Conservation (phyloP, 495 filamentous ascomycete species). For the Penicillium malachiteum region DNA sequence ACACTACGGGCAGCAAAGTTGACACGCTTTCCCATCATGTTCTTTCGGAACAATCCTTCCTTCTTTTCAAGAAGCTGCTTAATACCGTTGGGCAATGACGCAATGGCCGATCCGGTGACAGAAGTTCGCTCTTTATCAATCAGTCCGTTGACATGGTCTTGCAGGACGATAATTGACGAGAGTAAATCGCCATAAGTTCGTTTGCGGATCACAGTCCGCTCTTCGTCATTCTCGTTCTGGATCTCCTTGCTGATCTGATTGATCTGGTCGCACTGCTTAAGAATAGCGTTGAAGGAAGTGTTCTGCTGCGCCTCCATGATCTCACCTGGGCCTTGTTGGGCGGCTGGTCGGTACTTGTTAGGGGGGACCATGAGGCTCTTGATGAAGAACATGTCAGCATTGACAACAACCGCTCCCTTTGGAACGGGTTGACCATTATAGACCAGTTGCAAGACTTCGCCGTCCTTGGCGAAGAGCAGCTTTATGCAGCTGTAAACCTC, state of each 20-base stretch:
- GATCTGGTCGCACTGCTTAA: constrained; percentile 68
- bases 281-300: constrained; percentile 73
- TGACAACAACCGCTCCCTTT: constrained; percentile 51
- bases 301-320: constrained; percentile 87
- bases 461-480: constrained; percentile 82
- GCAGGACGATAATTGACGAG: constrained; percentile 73
- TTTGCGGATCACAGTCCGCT: constrained; percentile 37
- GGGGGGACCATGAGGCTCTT: constrained; percentile 82
- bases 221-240: constrained; percentile 37
- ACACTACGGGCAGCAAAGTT: constrained; percentile 97
- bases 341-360: constrained; percentile 87
- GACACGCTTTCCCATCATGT: constrained; percentile 99
- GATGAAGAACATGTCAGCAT: constrained; percentile 91
- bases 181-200: constrained; percentile 62
- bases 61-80: constrained; percentile 99
- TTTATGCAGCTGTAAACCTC: constrained; percentile 75
- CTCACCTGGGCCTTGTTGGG: constrained; percentile 70
- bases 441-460: constrained; percentile 73
- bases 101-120: constrained; percentile 63
- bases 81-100: constrained; percentile 61
- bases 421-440: constrained; percentile 69
- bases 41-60: constrained; percentile 95
- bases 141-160: constrained; percentile 85
- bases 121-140: constrained; percentile 86
- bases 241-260: constrained; percentile 75